phyloP scores from a whole-genome alignment of 768 basidiomycete genomes.

The Tylopilus plumbeoviolaceoides region DNA sequence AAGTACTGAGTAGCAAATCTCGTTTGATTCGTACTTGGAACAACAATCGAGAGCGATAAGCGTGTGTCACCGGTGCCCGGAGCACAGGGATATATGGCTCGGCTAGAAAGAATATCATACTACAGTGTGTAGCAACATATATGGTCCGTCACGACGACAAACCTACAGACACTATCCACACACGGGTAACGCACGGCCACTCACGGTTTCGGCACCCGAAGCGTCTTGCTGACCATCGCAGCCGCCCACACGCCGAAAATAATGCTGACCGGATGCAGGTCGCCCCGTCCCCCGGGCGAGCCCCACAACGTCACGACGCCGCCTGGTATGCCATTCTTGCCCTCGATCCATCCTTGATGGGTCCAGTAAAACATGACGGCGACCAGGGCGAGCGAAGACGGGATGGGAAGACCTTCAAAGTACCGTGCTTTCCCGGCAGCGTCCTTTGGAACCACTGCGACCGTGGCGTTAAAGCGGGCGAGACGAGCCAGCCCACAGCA shows the following conservation, averaged over 20 bases:
- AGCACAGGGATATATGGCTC: neutral
- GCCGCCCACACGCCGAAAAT: slow-evolving; percentile 88
- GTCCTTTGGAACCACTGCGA: slow-evolving; percentile 90
- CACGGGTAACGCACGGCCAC: neutral
- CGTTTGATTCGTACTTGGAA: neutral
- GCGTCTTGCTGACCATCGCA: slow-evolving; percentile 97
- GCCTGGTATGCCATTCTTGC: slow-evolving; percentile 68
- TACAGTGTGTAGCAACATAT: neutral
- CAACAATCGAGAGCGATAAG: neutral
- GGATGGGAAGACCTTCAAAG: slow-evolving; percentile 98
- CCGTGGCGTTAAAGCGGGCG: slow-evolving; percentile 97
- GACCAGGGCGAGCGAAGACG: slow-evolving; percentile 81
- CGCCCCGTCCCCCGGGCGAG: slow-evolving; percentile 65
- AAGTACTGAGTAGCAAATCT: neutral
- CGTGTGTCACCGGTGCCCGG: neutral
- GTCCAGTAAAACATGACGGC: slow-evolving; percentile 77
- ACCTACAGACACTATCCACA: neutral
- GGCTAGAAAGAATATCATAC: slow-evolving; percentile 5
- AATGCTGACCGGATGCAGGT: slow-evolving; percentile 75
- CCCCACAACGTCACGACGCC: slow-evolving; percentile 78
- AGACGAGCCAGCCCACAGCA: slow-evolving; percentile 96
- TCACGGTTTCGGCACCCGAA: slow-evolving; percentile 78
- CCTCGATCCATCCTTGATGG: slow-evolving; percentile 80
- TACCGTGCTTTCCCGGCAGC: slow-evolving; percentile 82
- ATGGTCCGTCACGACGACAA: neutral